Evolutionary conservation across 306 rosid genomes (phyloP).

Genomic region (Glycyrrhiza uralensis): DNA sequence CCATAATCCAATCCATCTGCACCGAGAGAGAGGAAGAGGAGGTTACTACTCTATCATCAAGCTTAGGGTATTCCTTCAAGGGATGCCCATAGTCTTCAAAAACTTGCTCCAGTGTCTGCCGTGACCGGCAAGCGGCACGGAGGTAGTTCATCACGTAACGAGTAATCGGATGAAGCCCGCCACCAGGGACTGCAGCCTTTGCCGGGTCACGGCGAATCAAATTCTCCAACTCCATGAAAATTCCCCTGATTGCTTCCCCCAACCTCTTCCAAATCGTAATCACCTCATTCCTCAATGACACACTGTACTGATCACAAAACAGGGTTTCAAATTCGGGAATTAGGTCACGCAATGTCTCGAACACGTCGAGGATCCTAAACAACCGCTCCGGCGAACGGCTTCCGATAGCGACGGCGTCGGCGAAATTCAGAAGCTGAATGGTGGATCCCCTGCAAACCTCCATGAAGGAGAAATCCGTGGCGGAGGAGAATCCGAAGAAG

Average conservation of each 20-base stretch:
- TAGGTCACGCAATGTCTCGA: constrained; percentile 75
- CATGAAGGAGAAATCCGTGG: constrained; percentile 80
- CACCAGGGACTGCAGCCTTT: constrained; percentile 73
- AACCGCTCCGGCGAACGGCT: constrained; percentile 83
- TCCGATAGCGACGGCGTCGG: constrained; percentile 81
- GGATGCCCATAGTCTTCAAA: constrained; percentile 65
- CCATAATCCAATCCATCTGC: constrained; percentile 94
- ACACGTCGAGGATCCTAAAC: constrained; percentile 75
- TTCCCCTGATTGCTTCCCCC: constrained; percentile 80
- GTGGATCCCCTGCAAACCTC: constrained; percentile 87
- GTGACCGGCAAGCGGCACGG: constrained; percentile 75
- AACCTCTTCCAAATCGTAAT: constrained; percentile 80
- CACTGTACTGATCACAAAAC: constrained; percentile 75
- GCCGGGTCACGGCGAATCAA: constrained; percentile 86
- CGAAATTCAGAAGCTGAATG: constrained; percentile 74
- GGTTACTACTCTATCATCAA: constrained; percentile 47
- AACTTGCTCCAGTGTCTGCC: constrained; percentile 70
- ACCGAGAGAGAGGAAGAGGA: constrained; percentile 54
- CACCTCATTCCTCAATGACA: constrained; percentile 69
- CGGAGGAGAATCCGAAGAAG: constrained; percentile 75
- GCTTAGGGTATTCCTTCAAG: constrained; percentile 43
- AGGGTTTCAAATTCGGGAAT: constrained; percentile 64
- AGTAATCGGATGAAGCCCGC: constrained; percentile 88
- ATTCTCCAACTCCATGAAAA: constrained; percentile 95
- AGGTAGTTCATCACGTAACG: constrained; percentile 98